Evolutionary conservation across 2,329 filamentous ascomycete genomes (phyloP), one percentile per base, ranked within the genome.

Genomic region (Colletotrichum neosansevieriae): DNA sequence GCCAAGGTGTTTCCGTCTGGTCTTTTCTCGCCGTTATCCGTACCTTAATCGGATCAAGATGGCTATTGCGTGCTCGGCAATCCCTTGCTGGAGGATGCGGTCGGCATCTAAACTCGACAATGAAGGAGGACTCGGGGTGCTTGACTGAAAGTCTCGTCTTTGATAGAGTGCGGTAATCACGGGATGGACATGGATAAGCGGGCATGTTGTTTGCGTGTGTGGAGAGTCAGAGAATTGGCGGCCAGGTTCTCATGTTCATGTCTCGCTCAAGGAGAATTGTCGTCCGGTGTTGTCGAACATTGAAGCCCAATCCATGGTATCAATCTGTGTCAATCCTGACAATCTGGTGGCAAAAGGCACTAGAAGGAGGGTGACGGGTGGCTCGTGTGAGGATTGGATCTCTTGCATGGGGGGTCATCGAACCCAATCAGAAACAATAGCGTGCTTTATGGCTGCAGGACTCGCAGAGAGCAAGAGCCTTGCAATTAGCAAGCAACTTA

Each of bases 371-470:
- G 67, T 51, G 66, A 40, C 40, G 49, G 65, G 63, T 63, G 67
- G 58, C 59, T 70, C 64, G 68, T 63, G 64, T 71, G 67, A 62
- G 44, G 58, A 47, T 47, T n/a, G 17, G 3, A 49, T 12, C 36
- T 38, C 36, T 38, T 6, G 34, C 34, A 54, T 38, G 17, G 51
- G 51, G n/a, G 51, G 44, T 53, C 17, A 50, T 54, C 38, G 63
- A 57, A 45, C 63, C 70, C 67, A 70, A 70, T 70, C 67, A 71
- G 70, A 71, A 71, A 71, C 70, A 70, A 49, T 69, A 69, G 69
- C 53, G 51, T 64, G 60, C 59, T 67, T 42, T 47, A 47, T 60
- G 53, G 63, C 62, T 70, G 70, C 58, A 64, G 44, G 44, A 53
- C 38, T 47, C 59, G 29, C 44, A 45, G 42, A 45, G 3, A 19